A percentile compares a stretch with the other conserved stretches of the same genome.
phyloP scores from a whole-genome alignment of 2,329 filamentous ascomycete genomes.

The Cladosporium sp. region DNA sequence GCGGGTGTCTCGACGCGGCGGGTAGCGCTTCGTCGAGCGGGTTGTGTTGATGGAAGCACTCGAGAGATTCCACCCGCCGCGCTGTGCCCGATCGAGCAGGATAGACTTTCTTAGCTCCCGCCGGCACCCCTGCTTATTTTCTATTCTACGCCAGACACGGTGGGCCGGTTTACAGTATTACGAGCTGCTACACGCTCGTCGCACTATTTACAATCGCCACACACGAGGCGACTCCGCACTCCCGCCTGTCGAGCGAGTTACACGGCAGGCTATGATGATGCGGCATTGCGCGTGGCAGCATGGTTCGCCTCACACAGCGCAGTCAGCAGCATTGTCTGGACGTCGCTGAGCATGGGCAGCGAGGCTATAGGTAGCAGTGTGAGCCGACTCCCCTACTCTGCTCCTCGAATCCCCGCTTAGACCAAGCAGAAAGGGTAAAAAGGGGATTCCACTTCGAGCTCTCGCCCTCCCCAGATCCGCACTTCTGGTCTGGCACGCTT shows the following conservation, averaged over 20 bases:
- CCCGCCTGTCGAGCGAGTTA: not conserved
- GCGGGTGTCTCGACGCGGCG: not conserved
- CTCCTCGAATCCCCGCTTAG: slow-evolving; percentile 4
- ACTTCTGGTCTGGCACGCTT: not conserved
- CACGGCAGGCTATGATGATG: not conserved
- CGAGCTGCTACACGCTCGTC: not conserved
- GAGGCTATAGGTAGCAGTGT: not conserved
- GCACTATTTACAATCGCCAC: not conserved
- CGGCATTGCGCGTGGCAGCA: slow-evolving; percentile 1
- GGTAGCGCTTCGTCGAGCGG: not conserved
- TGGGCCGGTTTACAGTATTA: not conserved
- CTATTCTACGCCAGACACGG: not conserved
- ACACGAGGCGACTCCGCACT: not conserved
- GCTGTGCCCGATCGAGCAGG: not conserved
- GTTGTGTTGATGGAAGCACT: slow-evolving; percentile 2
- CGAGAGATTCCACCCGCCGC: not conserved
- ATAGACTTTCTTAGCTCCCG: not conserved
- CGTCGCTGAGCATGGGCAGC: too few relatives aligned
- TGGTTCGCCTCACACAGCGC: not conserved
- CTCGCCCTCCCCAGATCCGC: not conserved
- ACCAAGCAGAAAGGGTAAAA: not conserved
- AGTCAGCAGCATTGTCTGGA: not conserved
- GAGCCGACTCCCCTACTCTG: not conserved
- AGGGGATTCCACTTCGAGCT: not conserved
- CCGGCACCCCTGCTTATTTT: not conserved